phyloP scores from a whole-genome alignment of 192 early-diverging fungal species.

The Gigaspora rosea region DNA sequence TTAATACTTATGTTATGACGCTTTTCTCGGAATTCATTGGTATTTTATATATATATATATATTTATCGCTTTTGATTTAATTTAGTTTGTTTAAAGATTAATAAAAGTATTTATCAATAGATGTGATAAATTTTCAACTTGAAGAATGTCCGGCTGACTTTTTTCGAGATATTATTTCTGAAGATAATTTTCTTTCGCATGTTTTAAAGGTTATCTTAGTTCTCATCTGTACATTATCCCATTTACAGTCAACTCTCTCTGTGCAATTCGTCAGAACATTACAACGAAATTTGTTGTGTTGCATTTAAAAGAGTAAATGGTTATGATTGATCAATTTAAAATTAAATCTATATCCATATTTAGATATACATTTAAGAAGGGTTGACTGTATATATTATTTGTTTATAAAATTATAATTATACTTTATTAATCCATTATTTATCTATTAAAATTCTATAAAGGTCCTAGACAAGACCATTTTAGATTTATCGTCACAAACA shows the following conservation, averaged over 20 bases:
- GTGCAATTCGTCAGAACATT: neutral
- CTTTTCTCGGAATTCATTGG: slow-evolving; percentile 64
- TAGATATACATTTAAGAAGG: too few species aligned
- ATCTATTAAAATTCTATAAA: slow-evolving; percentile 36
- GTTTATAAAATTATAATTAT: neutral
- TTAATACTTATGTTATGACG: slow-evolving; percentile 42
- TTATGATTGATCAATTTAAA: too few species aligned
- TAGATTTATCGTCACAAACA: slow-evolving; percentile 43
- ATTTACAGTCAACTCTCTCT: slow-evolving; percentile 37
- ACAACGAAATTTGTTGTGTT: too few species aligned
- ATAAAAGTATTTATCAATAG: slow-evolving; percentile 37
- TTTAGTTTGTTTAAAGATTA: slow-evolving; percentile 7
- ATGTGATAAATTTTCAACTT: slow-evolving; percentile 58
- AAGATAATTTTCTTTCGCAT: slow-evolving; percentile 62
- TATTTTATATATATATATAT: slow-evolving; percentile 10
- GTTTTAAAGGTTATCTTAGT: slow-evolving; percentile 47
- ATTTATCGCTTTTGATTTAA: slow-evolving; percentile 31
- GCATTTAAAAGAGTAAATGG: too few species aligned
- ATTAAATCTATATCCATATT: too few species aligned
- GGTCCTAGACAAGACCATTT: slow-evolving; percentile 39
- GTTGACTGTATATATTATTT: too few species aligned
- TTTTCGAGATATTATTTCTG: slow-evolving; percentile 64
- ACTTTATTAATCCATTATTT: slow-evolving; percentile 18
- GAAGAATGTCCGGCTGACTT: slow-evolving; percentile 73
- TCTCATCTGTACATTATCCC: slow-evolving; percentile 12